Evolutionary conservation across 305 asterid genomes (phyloP), one percentile per base, ranked within the genome.

Genomic region (Rubia occidens): DNA sequence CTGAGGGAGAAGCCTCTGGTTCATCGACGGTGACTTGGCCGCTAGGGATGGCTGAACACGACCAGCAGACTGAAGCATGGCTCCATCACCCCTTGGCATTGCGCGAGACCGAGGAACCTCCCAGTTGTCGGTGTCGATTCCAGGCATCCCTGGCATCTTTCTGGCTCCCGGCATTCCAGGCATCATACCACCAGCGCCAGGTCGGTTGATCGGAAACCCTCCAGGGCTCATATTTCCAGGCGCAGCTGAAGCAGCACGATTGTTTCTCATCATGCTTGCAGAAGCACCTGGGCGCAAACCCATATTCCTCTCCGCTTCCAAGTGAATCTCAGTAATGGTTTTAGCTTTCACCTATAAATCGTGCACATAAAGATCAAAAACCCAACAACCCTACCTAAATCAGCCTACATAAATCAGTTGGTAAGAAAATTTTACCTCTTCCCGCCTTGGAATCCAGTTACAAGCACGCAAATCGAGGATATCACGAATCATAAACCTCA

Each of bases 201-300:
- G 95, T 14, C 96, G 82, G 71, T 83, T 87, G 72, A 82, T 75
- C 40, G 91, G 85, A 78, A 82, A 83, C 56, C 93, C 86, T 8
- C 83, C 72, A 4, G 96, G 90, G 63, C 84, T 79, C 8, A 81
- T 60, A 73, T 44, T 81, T 26, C 82, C 96, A 78, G 84, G 90
- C 58, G 77, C 77, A 44, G 83, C 83, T 47, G 91, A 66, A 71
- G 87, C 58, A 13, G 67, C 79, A 72, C 95, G 86, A 49, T 71
- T 82, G 76, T 80, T 88, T 65, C 98, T 83, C 37, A 92, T 86
- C 37, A 92, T 88, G 75, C 82, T 80, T 75, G 91, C 89, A 18
- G 92, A 84, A 54, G 90, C 89, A 77, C 98, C 98, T 1, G 93
- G 98, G 32, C 98, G 98, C 76, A 92, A 80, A 29, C 98, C 98